Evolutionary conservation across 2,329 filamentous ascomycete species (phyloP), one percentile per base, ranked within the genome.

Genomic region (Niveomyces coronatus): DNA sequence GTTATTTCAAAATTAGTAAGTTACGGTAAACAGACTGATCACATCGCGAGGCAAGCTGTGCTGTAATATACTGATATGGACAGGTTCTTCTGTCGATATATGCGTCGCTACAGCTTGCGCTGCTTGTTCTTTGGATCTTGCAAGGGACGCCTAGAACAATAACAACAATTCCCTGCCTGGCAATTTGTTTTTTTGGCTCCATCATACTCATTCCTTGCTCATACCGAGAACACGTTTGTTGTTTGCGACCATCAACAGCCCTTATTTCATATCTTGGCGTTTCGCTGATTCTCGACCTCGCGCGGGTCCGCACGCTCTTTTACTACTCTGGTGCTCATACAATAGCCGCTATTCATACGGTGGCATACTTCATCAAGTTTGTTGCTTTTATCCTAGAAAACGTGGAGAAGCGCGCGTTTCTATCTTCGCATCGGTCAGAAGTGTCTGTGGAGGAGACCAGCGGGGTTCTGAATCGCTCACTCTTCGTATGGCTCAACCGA

Each of bases 201-300:
- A n/a, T n/a, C n/a, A n/a, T n/a, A n/a, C n/a, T n/a, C n/a, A n/a
- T n/a, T n/a, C n/a, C n/a, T n/a, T 24, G 54, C 5, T 60, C 56
- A 0, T 58, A 51, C 35, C 33, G 44, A 7, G 56, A 61, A 35
- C 58, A 62, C 39, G 40, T 37, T 6, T 46, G 49, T 3, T 49
- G 53, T 9, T 43, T 57, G 7, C 46, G 53, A 9, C 58, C 58
- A 6, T 60, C 58, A 1, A 45, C 54, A 2, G 29, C 58, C 4
- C 39, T 62, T 8, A 46, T 37, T 30, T 33, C 45, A 4, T 62
- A 52, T 34, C 39, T 61, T 6, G 47, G 57, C 26, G 31, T 49
- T 7, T 55, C 56, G 3, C 36, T 53, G 6, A 30, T 58, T 6
- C 47, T 58, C 13, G 58, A 62, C 35, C 38, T 51, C 14, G 50